Evolutionary conservation across 768 basidiomycete genomes (phyloP).

Genomic region (Leccinum sublutescens): DNA sequence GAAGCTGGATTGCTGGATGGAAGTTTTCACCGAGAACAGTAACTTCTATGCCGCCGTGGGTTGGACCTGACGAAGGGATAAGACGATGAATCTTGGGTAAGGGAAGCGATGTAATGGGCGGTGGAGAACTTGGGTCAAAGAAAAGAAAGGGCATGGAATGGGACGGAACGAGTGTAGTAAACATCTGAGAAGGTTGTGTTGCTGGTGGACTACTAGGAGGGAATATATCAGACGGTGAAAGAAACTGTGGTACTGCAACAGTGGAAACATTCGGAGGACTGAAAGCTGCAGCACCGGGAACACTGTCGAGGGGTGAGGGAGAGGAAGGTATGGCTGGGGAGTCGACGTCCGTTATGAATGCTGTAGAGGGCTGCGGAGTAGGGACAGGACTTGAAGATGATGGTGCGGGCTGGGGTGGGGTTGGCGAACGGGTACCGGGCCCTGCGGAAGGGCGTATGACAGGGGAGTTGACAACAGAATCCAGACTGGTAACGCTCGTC

Average conservation of each 20-base stretch:
- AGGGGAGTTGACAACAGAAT: constrained; percentile 48
- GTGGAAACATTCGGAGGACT: constrained; percentile 15
- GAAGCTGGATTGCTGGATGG: constrained; percentile 65
- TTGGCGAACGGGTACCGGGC: constrained; percentile 32
- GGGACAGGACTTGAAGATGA: constrained; percentile 15
- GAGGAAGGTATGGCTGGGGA: constrained; percentile 3
- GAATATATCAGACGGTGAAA: constrained; percentile 20
- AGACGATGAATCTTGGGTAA: constrained; percentile 80
- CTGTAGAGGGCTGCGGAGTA: constrained; percentile 5
- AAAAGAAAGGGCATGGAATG: constrained; percentile 60
- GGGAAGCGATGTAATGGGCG: constrained; percentile 47
- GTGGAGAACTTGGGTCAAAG: constrained; percentile 51
- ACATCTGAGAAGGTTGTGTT: constrained; percentile 19
- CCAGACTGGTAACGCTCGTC: constrained; percentile 50
- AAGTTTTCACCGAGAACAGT: constrained; percentile 93
- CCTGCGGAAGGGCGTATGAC: constrained; percentile 37
- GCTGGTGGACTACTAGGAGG: constrained; percentile 14
- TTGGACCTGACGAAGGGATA: constrained; percentile 82
- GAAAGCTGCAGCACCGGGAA: constrained; percentile 14
- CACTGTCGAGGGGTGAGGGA: constrained; percentile 7
- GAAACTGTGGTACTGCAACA: constrained; percentile 15
- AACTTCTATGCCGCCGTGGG: constrained; percentile 91
- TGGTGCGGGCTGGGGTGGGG: constrained; percentile 25
- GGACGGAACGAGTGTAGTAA: constrained; percentile 27
- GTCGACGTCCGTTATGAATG: constrained; percentile 7